A percentile compares a stretch with the other conserved stretches of the same genome.
These are phyloP conservation scores for Xanthoconium purpureum DNA, from an alignment of 768 basidiomycete species.

Conservation along the genomic window DNA sequence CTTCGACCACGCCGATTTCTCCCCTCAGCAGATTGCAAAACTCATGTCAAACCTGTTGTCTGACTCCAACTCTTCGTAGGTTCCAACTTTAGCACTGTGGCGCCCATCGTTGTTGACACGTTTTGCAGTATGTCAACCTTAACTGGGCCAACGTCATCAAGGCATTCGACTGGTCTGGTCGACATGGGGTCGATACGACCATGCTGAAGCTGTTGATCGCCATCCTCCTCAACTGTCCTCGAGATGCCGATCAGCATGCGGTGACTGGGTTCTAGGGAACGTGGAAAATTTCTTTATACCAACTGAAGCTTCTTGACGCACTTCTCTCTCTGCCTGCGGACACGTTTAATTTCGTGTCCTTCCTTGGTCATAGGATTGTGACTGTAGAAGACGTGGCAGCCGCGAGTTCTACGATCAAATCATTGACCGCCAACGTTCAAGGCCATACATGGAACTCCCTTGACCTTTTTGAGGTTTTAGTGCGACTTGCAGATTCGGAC, in stretches of 20 bases:
- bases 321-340: constrained; percentile 78
- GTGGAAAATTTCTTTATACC: constrained; percentile 85
- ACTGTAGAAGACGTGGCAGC: constrained; percentile 84
- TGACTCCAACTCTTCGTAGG: too few species aligned
- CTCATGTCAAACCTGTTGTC: too few species aligned
- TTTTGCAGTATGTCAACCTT: too few species aligned
- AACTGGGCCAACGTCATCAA: too few species aligned
- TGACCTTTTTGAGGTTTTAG: constrained; percentile 66
- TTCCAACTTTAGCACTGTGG: too few species aligned
- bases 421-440: too few species aligned
- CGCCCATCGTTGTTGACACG: too few species aligned
- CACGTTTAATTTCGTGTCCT: constrained; percentile 87
- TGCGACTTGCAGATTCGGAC: constrained; percentile 74
- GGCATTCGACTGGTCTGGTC: constrained; percentile 16
- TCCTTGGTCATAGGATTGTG: constrained; percentile 81
- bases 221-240: constrained; percentile 59
- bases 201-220: constrained; percentile 56
- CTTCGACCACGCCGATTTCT: too few species aligned
- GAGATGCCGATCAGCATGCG: constrained; percentile 72
- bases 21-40: too few species aligned
- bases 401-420: constrained; percentile 18
- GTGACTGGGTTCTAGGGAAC: constrained; percentile 81
- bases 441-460: too few species aligned
- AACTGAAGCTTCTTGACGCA: constrained; percentile 44
- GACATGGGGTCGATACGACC: constrained; percentile 83